Base-by-base conservation (phyloP, 495 filamentous ascomycete genomes). In the Friedmanniomyces endolithicus region DNA sequence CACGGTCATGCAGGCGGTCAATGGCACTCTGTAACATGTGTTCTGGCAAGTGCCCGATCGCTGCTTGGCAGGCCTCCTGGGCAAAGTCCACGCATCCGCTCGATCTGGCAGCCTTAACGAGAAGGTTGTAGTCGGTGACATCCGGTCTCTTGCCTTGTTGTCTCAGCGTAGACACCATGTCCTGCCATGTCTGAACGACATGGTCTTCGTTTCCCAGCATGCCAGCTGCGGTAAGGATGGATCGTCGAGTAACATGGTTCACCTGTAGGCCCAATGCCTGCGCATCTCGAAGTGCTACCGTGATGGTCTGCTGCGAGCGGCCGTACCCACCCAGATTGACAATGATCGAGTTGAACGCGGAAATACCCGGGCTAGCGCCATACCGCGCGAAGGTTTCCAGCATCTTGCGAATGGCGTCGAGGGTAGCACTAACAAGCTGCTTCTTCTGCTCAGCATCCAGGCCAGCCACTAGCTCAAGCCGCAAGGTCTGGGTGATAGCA, bases 341-440 rank as follows among this genome's bases (percentile, higher is more conserved):
- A 20, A 74, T 69, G 45, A 74, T 62, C 17, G 57, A 67, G 48
- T 73, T 71, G 60, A 73, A 71, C 6, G 65, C 68, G 9, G 44
- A 45, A 2, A 60, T 24, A 22, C 39, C 60, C 0, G 67, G 63
- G 2, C 19, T 46, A 7, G 65, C 58, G 6, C 63, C 61, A 20
- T 55, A 47, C 6, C 48, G 46, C 3, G 49, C 44, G 34, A 69
- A 71, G 1, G 64, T 57, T 58, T 61, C 58, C 14, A 68, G 9
- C 7, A 12, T 25, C 44, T 31, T 50, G 47, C 56, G 50, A 6
- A 62, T 35, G n/a, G 65, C 48, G 11, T 53, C 53, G 34, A 61
- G 60, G 8, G 68, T 29, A 20, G n/a, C 29, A 12, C 49, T 27
- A 0, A 58, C 55, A 6, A 58, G 6, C 16, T 41, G 44, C 39